A percentile compares a stretch with the other conserved stretches of the same genome.
Evolutionary conservation across 2,329 filamentous ascomycete genomes (phyloP).

Genomic region (Metarhizium humberi): DNA sequence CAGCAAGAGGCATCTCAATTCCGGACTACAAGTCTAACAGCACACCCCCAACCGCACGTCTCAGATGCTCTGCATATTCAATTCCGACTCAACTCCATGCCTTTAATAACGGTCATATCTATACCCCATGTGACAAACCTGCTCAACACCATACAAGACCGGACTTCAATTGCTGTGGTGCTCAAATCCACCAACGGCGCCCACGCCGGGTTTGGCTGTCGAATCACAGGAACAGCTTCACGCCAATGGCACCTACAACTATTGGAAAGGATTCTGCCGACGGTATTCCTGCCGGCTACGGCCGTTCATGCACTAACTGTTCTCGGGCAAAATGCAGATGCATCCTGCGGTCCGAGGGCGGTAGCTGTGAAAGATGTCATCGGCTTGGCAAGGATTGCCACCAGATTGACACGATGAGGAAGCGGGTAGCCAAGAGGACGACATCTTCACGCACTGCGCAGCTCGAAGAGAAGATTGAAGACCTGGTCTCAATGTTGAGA

Average conservation of each 20-base stretch:
- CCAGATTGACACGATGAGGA: slow-evolving; percentile 31
- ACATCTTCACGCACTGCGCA: slow-evolving; percentile 30
- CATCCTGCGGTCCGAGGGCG: slow-evolving; percentile 26
- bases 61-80: not conserved
- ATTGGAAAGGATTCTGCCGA: slow-evolving; percentile 1
- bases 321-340: slow-evolving; percentile 40
- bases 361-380: slow-evolving; percentile 30
- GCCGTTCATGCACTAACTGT: slow-evolving; percentile 36
- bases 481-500: slow-evolving; percentile 35
- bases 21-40: not conserved
- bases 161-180: not conserved
- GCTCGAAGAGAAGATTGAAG: slow-evolving; percentile 40
- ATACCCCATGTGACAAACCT: not conserved
- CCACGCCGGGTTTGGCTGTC: not conserved
- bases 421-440: slow-evolving; percentile 24
- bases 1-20: not conserved
- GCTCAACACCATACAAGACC: not conserved
- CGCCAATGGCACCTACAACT: not conserved
- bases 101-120: not conserved
- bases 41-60: not conserved
- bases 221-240: not conserved
- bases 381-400: slow-evolving; percentile 38
- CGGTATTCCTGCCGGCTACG: slow-evolving; percentile 29
- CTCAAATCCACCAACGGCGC: not conserved
- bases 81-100: not conserved